These are phyloP conservation scores for Solanum hybrid DNA, from an alignment of 305 asterid genomes.

Conservation along the genomic window DNA sequence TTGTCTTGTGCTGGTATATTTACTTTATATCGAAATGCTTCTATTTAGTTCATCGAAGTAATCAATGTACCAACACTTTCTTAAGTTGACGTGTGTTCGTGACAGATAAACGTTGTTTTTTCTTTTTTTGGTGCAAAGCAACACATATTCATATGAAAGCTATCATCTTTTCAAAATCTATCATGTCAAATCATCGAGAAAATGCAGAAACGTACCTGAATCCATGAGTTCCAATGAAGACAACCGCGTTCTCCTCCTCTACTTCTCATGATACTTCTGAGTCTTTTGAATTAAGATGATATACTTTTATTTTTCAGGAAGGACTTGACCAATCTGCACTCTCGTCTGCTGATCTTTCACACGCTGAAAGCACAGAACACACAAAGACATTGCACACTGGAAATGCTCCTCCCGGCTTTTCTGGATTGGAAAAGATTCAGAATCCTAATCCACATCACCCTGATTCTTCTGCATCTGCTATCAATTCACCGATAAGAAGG, in stretches of 20 bases:
- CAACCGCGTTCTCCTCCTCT: not conserved
- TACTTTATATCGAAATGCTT: conserved; percentile 16
- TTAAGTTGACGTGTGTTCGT: not conserved
- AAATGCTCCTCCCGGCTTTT: conserved; percentile 22
- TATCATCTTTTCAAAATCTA: not conserved
- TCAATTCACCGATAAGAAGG: conserved; percentile 7
- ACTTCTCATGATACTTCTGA: not conserved
- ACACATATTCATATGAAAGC: too few species aligned
- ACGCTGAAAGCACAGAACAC: conserved; percentile 23
- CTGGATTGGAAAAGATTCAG: conserved; percentile 23
- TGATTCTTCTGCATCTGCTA: conserved; percentile 11
- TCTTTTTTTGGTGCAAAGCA: too few species aligned
- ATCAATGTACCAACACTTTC: conserved; percentile 25
- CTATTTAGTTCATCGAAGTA: conserved; percentile 37
- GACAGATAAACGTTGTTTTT: not conserved
- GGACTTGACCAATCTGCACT: conserved; percentile 31
- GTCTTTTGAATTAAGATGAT: not conserved
- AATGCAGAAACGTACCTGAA: not conserved
- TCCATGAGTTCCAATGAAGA: not conserved
- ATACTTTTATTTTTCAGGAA: conserved; percentile 32
- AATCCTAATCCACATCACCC: conserved; percentile 8
- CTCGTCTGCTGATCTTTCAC: conserved; percentile 23
- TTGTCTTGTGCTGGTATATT: too few species aligned
- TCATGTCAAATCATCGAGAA: not conserved
- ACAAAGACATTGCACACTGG: conserved; percentile 21